Percentiles rank a stretch among this genome's conserved stretches.
Evolutionary conservation across 2,329 filamentous ascomycete species (phyloP).

Genomic region (Hymenoscyphus infarciens): DNA sequence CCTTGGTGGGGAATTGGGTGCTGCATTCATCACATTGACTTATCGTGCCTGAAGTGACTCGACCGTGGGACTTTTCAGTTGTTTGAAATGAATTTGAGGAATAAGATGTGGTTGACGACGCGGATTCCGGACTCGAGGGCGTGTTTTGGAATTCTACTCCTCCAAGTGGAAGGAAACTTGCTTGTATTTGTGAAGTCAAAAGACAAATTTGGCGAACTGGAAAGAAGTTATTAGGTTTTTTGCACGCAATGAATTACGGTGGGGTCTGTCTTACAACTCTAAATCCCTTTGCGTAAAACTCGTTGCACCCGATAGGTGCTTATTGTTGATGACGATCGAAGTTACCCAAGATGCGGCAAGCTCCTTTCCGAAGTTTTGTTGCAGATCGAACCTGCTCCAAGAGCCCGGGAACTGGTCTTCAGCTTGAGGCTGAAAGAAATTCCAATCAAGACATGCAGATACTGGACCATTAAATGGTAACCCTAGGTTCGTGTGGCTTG

Average conservation of each 20-base stretch:
- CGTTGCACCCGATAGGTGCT: too few relatives aligned
- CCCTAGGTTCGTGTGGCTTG: not conserved
- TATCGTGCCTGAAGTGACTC: not conserved
- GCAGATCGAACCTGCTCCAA: slow-evolving; percentile 7
- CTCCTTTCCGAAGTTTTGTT: slow-evolving; percentile 3
- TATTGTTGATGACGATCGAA: not conserved
- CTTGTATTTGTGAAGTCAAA: too few relatives aligned
- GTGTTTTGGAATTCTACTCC: too few relatives aligned
- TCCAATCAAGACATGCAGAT: not conserved
- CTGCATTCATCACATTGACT: slow-evolving; percentile 8
- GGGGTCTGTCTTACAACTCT: too few relatives aligned
- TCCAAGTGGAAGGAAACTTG: too few relatives aligned
- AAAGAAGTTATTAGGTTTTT: too few relatives aligned
- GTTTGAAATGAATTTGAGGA: too few relatives aligned
- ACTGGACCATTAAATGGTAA: not conserved
- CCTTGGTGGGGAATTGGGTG: slow-evolving; percentile 5
- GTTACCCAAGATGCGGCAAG: not conserved
- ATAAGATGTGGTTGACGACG: not conserved
- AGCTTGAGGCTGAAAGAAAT: slow-evolving; percentile 1
- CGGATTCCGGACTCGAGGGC: too few relatives aligned
- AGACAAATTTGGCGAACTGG: too few relatives aligned
- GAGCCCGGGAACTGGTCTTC: not conserved
- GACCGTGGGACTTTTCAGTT: not conserved
- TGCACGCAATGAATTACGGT: too few relatives aligned
- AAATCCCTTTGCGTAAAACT: too few relatives aligned